Percentiles rank a stretch among this genome's conserved stretches.
These are phyloP conservation scores for Penicillium paradoxum DNA, from an alignment of 495 filamentous ascomycete genomes.

Conservation along the genomic window DNA sequence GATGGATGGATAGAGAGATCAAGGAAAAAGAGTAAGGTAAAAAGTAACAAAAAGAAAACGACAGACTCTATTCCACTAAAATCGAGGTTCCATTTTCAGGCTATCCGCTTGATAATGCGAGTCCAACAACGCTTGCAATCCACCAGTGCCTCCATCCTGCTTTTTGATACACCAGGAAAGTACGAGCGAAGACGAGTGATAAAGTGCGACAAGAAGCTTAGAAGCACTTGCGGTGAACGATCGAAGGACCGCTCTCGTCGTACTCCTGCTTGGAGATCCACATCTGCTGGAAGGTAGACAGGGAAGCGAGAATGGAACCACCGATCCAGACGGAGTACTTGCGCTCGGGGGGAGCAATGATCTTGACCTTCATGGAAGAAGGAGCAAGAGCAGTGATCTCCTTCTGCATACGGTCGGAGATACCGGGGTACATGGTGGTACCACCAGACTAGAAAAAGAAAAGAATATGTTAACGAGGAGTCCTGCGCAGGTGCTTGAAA, in stretches of 20 bases:
- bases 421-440: conserved; percentile 99
- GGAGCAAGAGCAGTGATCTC: conserved; percentile 99
- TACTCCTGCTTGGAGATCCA: conserved; percentile 99
- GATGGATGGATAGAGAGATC: conserved; percentile 7
- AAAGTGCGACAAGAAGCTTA: conserved; percentile 54
- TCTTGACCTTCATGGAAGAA: conserved; percentile 86
- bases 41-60: conserved; percentile 15
- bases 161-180: conserved; percentile 50
- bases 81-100: conserved; percentile 46
- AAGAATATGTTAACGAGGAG: conserved; percentile 1
- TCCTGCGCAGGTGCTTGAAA: background rate
- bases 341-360: conserved; percentile 71
- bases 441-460: conserved; percentile 74
- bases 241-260: conserved; percentile 98
- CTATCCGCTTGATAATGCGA: conserved; percentile 44
- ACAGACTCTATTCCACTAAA: conserved; percentile 49
- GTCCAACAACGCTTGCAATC: conserved; percentile 44
- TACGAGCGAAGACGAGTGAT: conserved; percentile 42
- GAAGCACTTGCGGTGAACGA: conserved; percentile 99
- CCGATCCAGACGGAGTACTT: conserved; percentile 98
- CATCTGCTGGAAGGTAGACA: conserved; percentile 99
- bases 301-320: conserved; percentile 98
- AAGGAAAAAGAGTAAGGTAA: conserved; percentile 11
- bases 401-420: conserved; percentile 99
- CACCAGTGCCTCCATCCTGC: conserved; percentile 41